Conservation (phyloP, 2,329 filamentous ascomycete genomes). For the Microdochium trichocladiopsis region DNA sequence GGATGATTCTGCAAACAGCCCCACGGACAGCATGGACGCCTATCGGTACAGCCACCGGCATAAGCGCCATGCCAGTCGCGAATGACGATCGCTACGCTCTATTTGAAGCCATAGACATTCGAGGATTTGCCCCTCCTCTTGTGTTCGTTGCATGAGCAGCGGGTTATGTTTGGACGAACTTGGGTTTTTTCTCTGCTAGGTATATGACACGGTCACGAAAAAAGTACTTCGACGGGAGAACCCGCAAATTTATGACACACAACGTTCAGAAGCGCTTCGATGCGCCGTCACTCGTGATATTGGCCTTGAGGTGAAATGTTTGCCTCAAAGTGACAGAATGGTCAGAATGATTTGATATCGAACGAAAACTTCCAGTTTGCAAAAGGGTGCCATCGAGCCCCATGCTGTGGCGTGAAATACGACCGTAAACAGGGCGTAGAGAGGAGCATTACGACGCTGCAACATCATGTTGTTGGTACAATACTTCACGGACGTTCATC, state of each 20-base stretch:
- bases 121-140: constrained; percentile 19
- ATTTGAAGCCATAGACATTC: constrained; percentile 17
- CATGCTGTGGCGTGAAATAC: no score
- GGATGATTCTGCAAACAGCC: constrained; percentile 5
- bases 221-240: neutral
- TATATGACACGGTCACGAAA: constrained; percentile 22
- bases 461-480: no score
- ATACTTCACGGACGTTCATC: no score
- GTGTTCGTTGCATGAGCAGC: constrained; percentile 30
- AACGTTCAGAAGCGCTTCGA: no score
- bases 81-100: neutral
- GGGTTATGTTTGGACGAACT: constrained; percentile 34
- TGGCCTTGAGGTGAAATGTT: neutral
- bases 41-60: neutral
- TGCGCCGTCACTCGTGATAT: neutral
- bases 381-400: no score
- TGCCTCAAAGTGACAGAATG: neutral
- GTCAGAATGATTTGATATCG: no score
- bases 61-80: neutral
- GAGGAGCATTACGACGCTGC: no score
- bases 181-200: constrained; percentile 30
- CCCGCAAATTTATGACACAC: neutral
- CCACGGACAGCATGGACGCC: neutral
- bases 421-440: no score
- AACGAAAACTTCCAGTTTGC: no score